Evolutionary conservation across 2,329 filamentous ascomycete species (phyloP).

Genomic region (Zarea fungicola): DNA sequence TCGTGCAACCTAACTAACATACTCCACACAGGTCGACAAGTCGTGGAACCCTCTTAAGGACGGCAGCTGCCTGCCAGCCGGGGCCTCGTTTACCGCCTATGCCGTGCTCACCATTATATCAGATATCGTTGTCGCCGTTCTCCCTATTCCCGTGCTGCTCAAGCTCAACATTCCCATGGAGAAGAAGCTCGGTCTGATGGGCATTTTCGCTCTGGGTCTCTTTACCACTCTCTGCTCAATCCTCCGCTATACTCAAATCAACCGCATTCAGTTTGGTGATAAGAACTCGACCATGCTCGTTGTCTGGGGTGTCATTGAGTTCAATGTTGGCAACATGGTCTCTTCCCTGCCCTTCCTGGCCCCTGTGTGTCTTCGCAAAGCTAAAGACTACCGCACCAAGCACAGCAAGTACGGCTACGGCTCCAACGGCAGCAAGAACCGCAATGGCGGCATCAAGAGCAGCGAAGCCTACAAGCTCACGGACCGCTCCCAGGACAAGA

Average conservation of each 20-base stretch:
- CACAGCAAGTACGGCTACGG: slow-evolving; percentile 26
- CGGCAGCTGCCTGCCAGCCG: slow-evolving; percentile 41
- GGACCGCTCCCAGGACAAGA: slow-evolving; percentile 30
- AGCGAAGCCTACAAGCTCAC: slow-evolving; percentile 34
- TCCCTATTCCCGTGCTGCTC: slow-evolving; percentile 46
- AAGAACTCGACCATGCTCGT: slow-evolving; percentile 53
- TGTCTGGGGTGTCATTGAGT: slow-evolving; percentile 52
- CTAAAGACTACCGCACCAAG: slow-evolving; percentile 36
- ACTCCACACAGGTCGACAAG: slow-evolving; percentile 29
- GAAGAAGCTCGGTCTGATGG: slow-evolving; percentile 47
- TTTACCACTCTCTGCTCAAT: slow-evolving; percentile 52
- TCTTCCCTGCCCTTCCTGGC: slow-evolving; percentile 42
- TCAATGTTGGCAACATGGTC: slow-evolving; percentile 49
- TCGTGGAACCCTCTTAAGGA: slow-evolving; percentile 38
- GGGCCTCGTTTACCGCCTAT: slow-evolving; percentile 46
- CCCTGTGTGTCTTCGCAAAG: slow-evolving; percentile 38
- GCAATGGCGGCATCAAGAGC: slow-evolving; percentile 19
- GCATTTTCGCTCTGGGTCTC: slow-evolving; percentile 47
- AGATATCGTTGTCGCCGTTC: slow-evolving; percentile 43
- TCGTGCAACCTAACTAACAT: slow-evolving; percentile 1
- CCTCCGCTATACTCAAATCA: slow-evolving; percentile 46
- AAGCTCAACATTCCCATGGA: slow-evolving; percentile 41
- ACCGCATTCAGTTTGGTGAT: slow-evolving; percentile 43
- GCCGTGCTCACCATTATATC: slow-evolving; percentile 47
- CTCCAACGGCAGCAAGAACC: slow-evolving; percentile 22